These are phyloP conservation scores for Mycena metata DNA, from an alignment of 768 basidiomycete species.

Conservation along the genomic window DNA sequence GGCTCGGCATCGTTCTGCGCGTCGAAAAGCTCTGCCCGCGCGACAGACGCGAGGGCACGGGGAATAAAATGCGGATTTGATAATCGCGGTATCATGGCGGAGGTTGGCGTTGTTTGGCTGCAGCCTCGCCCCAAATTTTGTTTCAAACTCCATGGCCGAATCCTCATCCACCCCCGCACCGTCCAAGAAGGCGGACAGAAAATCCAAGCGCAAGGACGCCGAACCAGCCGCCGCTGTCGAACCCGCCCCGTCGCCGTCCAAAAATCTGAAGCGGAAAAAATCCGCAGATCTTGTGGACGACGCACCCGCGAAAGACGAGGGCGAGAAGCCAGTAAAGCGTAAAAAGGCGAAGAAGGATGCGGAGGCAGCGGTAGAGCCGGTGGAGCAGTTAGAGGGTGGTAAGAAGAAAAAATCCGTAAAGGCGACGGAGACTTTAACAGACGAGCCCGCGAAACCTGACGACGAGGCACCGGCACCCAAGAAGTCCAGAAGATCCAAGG, in stretches of 20 bases:
- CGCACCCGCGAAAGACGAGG: neutral
- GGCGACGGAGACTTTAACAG: constrained; percentile 7
- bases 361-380: constrained; percentile 12
- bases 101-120: neutral
- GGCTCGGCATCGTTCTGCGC: constrained; percentile 11
- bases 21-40: constrained; percentile 51
- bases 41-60: constrained; percentile 48
- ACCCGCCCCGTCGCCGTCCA: constrained; percentile 25
- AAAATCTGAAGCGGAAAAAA: constrained; percentile 48
- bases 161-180: constrained; percentile 30
- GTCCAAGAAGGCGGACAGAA: constrained; percentile 42
- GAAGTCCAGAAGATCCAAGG: too few species aligned
- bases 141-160: constrained; percentile 26
- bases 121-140: neutral
- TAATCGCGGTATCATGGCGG: constrained; percentile 52
- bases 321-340: constrained; percentile 12
- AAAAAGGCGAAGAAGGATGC: constrained; percentile 51
- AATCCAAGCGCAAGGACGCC: constrained; percentile 41
- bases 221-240: constrained; percentile 18
- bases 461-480: neutral
- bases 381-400: constrained; percentile 13
- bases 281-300: constrained; percentile 35
- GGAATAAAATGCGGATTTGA: constrained; percentile 61
- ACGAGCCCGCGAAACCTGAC: too few species aligned
- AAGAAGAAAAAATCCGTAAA: constrained; percentile 38